phyloP scores from a whole-genome alignment of 1,139 yeast species.

The Yamadazyma membranifaciens region DNA sequence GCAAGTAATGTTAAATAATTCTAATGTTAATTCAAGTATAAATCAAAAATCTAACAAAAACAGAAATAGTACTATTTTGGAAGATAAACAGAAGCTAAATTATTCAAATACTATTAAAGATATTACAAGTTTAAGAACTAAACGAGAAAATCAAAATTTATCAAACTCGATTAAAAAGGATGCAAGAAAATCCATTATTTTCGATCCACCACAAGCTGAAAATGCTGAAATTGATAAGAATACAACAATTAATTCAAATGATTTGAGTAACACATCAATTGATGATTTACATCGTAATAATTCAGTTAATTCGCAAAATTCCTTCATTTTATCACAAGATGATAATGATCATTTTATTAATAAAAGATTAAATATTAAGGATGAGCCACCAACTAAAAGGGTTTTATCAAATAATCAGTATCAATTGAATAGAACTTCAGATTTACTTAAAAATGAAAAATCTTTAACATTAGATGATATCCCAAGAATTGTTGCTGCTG shows the following conservation, averaged over 20 bases:
- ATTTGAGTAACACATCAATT: constrained; percentile 14
- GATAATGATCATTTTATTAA: constrained; percentile 37
- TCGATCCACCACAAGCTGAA: constrained; percentile 58
- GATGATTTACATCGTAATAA: constrained; percentile 8
- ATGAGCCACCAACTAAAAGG: constrained; percentile 36
- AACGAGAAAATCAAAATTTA: constrained; percentile 66
- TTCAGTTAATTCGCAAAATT: constrained; percentile 18
- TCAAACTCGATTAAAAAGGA: constrained; percentile 53
- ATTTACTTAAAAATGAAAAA: constrained; percentile 73
- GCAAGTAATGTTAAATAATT: constrained; percentile 50
- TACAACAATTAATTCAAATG: constrained; percentile 14
- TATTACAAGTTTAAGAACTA: constrained; percentile 72
- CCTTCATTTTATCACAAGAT: constrained; percentile 22
- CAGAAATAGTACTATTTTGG: constrained; percentile 11
- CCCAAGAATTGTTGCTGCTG: constrained; percentile 95
- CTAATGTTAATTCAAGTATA: constrained; percentile 6
- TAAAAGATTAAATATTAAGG: constrained; percentile 41
- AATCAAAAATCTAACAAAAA: constrained; percentile 1
- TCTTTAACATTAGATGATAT: constrained; percentile 92
- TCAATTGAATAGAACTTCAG: constrained; percentile 54
- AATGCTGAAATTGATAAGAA: constrained; percentile 20
- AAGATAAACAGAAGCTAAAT: constrained; percentile 30
- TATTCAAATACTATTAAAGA: constrained; percentile 74
- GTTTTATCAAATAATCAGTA: constrained; percentile 30
- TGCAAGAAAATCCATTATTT: constrained; percentile 43